phyloP scores from a whole-genome alignment of 2,329 filamentous ascomycete species.

The Neurospora crassa region DNA sequence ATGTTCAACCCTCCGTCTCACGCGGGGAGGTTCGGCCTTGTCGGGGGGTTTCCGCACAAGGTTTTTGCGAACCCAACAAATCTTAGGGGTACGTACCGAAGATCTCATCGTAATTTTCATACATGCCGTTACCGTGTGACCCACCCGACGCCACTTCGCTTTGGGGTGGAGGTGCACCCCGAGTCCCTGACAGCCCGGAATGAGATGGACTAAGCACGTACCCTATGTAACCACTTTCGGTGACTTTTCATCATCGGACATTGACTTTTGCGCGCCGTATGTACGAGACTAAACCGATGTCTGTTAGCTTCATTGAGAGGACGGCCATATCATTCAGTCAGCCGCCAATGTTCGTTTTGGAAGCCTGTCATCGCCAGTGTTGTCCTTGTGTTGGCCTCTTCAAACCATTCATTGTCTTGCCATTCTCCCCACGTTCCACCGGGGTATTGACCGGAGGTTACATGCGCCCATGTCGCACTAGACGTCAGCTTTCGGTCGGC shows the following conservation, averaged over 20 bases:
- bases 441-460: not conserved
- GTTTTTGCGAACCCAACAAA: not conserved
- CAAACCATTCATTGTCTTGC: not conserved
- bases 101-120: not conserved
- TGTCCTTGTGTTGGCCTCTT: not conserved
- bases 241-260: not conserved
- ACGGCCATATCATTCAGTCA: not conserved
- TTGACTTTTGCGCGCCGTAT: not conserved
- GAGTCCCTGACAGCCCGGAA: not conserved
- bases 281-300: not conserved
- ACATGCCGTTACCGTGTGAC: not conserved
- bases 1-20: conserved; percentile 4
- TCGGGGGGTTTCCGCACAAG: not conserved
- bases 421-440: not conserved
- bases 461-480: not conserved
- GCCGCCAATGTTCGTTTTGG: not conserved
- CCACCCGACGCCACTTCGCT: not conserved
- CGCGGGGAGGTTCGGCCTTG: not conserved
- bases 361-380: not conserved
- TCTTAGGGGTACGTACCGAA: not conserved
- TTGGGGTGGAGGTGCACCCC: not conserved
- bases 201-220: no score
- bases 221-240: not conserved
- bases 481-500: not conserved
- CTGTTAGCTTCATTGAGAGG: not conserved